A percentile compares a stretch with the other conserved stretches of the same genome.
Evolutionary conservation across 306 rosid species (phyloP).

Genomic region (Vigna mungo): DNA sequence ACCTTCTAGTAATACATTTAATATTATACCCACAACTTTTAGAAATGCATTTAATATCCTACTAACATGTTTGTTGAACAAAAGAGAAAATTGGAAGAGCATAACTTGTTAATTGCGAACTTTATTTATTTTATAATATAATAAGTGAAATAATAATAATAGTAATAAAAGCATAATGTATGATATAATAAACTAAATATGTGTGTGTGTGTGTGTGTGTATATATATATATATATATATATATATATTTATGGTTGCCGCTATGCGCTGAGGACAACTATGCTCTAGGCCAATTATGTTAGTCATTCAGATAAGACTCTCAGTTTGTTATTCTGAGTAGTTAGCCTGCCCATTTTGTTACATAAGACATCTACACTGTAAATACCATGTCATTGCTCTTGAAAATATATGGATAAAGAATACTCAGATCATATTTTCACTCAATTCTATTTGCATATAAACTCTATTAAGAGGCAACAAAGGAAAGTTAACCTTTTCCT

Average conservation of each 20-base stretch:
- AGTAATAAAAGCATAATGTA: background rate
- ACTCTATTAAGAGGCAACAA: background rate
- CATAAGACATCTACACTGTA: background rate
- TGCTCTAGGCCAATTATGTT: background rate
- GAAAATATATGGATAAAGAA: background rate
- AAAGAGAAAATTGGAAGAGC: background rate
- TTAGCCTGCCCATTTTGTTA: background rate
- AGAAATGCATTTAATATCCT: no score
- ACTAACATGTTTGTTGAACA: background rate
- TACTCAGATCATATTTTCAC: background rate
- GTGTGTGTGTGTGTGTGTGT: no score
- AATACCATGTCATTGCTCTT: background rate
- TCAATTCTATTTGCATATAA: background rate
- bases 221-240: no score
- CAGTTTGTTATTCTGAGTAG: background rate
- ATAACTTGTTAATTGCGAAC: no score
- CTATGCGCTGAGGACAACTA: no score
- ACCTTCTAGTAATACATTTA: no score
- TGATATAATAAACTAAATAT: no score
- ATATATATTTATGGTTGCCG: no score
- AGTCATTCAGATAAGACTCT: background rate
- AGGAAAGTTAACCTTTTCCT: background rate
- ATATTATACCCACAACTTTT: no score
- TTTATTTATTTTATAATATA: no score
- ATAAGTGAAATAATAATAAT: no score